These are phyloP conservation scores for Corynespora cassiicola DNA, from an alignment of 2,329 filamentous ascomycete species.

Conservation along the genomic window DNA sequence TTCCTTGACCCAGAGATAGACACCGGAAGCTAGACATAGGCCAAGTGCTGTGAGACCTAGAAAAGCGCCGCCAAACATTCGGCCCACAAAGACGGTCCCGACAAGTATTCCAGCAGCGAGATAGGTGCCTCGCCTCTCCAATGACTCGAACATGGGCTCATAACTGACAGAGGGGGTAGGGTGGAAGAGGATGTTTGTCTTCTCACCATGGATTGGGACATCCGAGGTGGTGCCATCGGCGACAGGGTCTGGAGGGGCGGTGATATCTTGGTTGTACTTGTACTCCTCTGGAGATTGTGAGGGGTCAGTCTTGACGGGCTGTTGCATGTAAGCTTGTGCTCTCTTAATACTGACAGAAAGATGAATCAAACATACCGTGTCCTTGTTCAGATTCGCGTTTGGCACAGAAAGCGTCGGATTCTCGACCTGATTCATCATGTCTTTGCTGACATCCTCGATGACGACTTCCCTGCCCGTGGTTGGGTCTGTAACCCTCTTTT, in stretches of 20 bases:
- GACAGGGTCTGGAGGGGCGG: slow-evolving; percentile 87
- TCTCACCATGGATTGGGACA: slow-evolving; percentile 94
- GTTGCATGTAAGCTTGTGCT: slow-evolving; percentile 17
- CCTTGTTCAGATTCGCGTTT: slow-evolving; percentile 84
- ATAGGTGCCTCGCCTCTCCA: slow-evolving; percentile 77
- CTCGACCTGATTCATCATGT: slow-evolving; percentile 72
- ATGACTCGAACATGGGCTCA: slow-evolving; percentile 80
- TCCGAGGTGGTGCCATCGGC: slow-evolving; percentile 84
- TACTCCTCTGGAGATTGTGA: slow-evolving; percentile 80
- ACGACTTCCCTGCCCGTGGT: slow-evolving; percentile 85
- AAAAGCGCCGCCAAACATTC: slow-evolving; percentile 78
- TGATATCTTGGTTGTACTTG: slow-evolving; percentile 83
- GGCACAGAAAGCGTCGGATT: slow-evolving; percentile 84
- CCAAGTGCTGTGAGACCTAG: slow-evolving; percentile 78
- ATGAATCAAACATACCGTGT: slow-evolving; percentile 60
- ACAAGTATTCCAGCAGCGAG: slow-evolving; percentile 75
- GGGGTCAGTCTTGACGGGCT: slow-evolving; percentile 72
- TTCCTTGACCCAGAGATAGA: slow-evolving; percentile 91
- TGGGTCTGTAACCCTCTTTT: slow-evolving; percentile 78
- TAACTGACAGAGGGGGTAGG: slow-evolving; percentile 90
- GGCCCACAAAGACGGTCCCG: slow-evolving; percentile 77
- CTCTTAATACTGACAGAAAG: not conserved
- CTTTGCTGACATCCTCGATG: slow-evolving; percentile 80
- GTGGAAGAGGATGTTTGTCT: slow-evolving; percentile 95
- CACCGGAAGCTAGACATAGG: slow-evolving; percentile 74